Evolutionary conservation across 208 protist species (phyloP).

Genomic region (Acanthamoeba healyi): DNA sequence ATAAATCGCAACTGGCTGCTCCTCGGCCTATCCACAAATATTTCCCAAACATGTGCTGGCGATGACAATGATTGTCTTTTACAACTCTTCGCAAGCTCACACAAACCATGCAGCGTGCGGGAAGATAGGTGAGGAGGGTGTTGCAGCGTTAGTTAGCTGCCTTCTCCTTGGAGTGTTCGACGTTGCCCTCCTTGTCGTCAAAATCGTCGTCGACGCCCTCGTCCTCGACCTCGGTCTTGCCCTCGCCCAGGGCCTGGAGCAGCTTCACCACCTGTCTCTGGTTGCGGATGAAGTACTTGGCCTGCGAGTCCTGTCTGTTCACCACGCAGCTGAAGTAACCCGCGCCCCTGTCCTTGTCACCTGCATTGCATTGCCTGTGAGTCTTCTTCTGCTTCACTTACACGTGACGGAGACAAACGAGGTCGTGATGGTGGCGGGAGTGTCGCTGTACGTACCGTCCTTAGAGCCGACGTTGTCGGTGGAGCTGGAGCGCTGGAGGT

Average conservation of each 20-base stretch:
- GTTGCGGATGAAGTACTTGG: constrained; percentile 75
- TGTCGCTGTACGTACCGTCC: neutral
- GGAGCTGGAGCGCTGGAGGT: constrained; percentile 37
- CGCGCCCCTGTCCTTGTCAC: constrained; percentile 36
- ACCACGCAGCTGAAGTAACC: constrained; percentile 70
- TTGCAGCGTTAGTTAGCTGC: neutral
- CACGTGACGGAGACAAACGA: neutral
- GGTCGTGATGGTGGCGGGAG: neutral
- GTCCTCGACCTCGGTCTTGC: constrained; percentile 57
- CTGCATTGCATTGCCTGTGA: constrained; percentile 3
- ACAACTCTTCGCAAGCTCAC: neutral
- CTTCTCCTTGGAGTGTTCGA: constrained; percentile 7
- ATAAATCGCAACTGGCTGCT: neutral
- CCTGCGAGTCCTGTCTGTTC: constrained; percentile 68
- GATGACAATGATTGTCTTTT: too few relatives aligned
- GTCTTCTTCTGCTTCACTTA: too few relatives aligned
- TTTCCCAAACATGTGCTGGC: neutral
- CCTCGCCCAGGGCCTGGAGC: constrained; percentile 55
- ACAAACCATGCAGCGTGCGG: too few relatives aligned
- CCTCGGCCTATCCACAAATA: too few relatives aligned
- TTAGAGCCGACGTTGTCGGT: neutral
- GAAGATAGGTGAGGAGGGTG: neutral
- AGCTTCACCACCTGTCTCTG: constrained; percentile 56
- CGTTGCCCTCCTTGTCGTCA: constrained; percentile 27
- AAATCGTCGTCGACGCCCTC: constrained; percentile 43